Base-by-base conservation (phyloP, 768 basidiomycete species). In the Macrolepiota dolichaula region DNA sequence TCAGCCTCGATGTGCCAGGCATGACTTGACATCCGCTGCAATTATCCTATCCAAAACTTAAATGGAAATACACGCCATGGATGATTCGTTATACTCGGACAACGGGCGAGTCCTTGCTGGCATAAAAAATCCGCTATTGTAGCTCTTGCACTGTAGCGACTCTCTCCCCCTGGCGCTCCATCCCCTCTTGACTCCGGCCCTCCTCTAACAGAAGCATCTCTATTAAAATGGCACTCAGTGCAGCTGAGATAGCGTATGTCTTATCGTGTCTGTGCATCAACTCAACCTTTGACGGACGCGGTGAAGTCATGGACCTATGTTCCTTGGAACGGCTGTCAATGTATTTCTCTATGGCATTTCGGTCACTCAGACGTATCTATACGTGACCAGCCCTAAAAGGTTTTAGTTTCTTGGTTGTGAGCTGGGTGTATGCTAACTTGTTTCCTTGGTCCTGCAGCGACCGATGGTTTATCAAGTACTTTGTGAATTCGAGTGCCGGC, bases 271-370 rank as follows among this genome's bases (percentile, higher is more conserved):
- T 44, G 38, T 9, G 22, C 11, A 35, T 32, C 19, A 22, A 15
- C 37, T 40, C 49, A 25, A 49, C 4, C 10, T 36, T 9, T 49
- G 50, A 58, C 52, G 38, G 22, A 19, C 12, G 47, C 17, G 29
- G 19, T 46, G 15, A 63, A 84, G 82, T 10, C 79, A 80, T 66
- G 79, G 80, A 36, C 79, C 79, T 15, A 79, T 82, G 70, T 74
- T 82, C 66, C 76, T 83, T 52, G 82, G 80, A 24, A 74, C 78
- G 59, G 66, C 74, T n/a, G 66, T 83, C 68, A 82, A 82, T 62
- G 68, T 82, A 36, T 56, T 81, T 17, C 73, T 83, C 11, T 81
- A 80, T 62, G 82, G 81, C 4, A 77, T 83, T 53, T 81, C 81
- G 75, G 76, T 80, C 61, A 77, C 76, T 0, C 78, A 86, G 69